These are phyloP conservation scores for Meripilus lineatus DNA, from an alignment of 1,284 basidiomycete genomes.

Conservation along the genomic window DNA sequence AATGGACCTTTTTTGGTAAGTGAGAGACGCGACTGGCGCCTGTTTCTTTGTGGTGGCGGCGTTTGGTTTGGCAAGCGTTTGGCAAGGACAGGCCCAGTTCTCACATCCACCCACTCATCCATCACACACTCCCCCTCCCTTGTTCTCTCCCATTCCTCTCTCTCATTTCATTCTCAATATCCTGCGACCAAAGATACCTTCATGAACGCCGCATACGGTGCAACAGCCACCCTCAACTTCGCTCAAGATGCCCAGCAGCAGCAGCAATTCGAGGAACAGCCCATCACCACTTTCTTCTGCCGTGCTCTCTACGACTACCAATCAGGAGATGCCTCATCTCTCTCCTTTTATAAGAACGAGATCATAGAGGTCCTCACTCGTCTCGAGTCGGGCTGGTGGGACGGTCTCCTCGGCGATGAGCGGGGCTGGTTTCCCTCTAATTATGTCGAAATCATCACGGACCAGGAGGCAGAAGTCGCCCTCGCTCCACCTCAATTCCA, in stretches of 20 bases:
- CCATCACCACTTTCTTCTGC: slow-evolving; percentile 76
- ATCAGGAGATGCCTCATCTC: slow-evolving; percentile 81
- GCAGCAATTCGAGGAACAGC: slow-evolving; percentile 45
- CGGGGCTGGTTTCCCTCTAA: slow-evolving; percentile 99
- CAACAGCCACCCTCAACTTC: neutral
- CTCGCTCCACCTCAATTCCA: slow-evolving; percentile 35
- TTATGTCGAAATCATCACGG: slow-evolving; percentile 79
- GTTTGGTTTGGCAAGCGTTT: too few species aligned
- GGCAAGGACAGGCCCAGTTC: too few species aligned
- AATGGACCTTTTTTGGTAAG: too few species aligned
- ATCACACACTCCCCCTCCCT: too few species aligned
- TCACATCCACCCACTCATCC: too few species aligned
- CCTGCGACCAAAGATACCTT: too few species aligned
- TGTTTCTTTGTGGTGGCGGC: too few species aligned
- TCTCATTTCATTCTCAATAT: too few species aligned
- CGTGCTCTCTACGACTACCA: slow-evolving; percentile 91
- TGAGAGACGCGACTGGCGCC: too few species aligned
- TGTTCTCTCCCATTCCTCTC: too few species aligned
- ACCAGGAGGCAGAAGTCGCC: slow-evolving; percentile 72
- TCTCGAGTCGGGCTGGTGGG: slow-evolving; percentile 98
- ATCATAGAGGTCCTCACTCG: slow-evolving; percentile 93
- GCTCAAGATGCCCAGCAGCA: slow-evolving; percentile 1
- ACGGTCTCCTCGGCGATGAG: slow-evolving; percentile 84
- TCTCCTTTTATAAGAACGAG: slow-evolving; percentile 84
- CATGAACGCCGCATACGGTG: too few species aligned